Evolutionary conservation across 1,284 basidiomycete species (phyloP).

Genomic region (Wallemia ichthyophaga): DNA sequence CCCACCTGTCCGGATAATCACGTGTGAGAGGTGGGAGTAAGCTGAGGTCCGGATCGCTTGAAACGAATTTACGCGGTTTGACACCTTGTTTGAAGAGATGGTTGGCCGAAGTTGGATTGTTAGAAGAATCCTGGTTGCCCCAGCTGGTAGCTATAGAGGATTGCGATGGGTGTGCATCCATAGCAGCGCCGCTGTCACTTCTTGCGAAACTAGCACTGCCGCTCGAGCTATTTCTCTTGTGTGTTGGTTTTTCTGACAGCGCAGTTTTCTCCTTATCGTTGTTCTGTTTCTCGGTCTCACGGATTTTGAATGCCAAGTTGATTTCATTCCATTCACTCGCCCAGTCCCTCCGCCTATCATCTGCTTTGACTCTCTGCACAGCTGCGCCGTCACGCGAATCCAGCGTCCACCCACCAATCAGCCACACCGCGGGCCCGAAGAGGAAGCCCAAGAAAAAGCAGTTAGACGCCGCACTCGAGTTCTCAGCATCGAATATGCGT

Average conservation of each 20-base stretch:
- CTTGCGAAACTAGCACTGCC: neutral
- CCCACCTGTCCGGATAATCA: neutral
- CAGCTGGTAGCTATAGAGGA: neutral
- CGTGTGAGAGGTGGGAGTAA: neutral
- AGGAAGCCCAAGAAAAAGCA: neutral
- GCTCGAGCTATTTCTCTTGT: neutral
- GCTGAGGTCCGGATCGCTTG: neutral
- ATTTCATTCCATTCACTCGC: neutral
- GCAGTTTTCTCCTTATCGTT: neutral
- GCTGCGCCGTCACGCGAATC: neutral
- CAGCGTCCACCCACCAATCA: neutral
- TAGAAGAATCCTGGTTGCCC: neutral
- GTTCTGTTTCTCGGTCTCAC: neutral
- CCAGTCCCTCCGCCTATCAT: neutral
- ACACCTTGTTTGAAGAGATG: neutral
- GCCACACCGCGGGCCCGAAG: neutral
- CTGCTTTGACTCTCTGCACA: neutral
- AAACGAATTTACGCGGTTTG: neutral
- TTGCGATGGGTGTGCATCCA: neutral
- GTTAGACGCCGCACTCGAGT: neutral
- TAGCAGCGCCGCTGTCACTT: neutral
- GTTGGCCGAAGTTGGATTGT: neutral
- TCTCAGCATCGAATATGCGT: neutral
- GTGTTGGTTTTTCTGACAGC: neutral
- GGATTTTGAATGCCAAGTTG: neutral